phyloP scores from a whole-genome alignment of 805 yeast genomes.

The Teunomyces panamensis region DNA sequence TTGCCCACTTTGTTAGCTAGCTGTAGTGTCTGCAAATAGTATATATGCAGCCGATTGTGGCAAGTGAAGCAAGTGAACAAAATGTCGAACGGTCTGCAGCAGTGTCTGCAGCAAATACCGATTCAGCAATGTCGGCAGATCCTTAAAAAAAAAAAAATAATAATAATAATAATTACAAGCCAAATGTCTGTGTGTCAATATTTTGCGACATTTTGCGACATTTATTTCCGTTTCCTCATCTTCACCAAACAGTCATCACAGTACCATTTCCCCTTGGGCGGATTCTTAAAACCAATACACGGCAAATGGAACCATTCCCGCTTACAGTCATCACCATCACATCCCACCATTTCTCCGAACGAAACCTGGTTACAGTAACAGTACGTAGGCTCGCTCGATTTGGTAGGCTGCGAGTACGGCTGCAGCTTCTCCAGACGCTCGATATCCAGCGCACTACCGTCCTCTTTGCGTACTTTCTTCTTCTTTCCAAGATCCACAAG shows the following conservation, averaged over 20 bases:
- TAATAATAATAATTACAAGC: too few species aligned
- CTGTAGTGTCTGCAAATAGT: too few species aligned
- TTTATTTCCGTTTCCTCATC: constrained; percentile 23
- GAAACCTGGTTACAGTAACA: constrained; percentile 97
- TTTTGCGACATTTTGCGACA: too few species aligned
- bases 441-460: constrained; percentile 10
- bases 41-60: too few species aligned
- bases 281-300: constrained; percentile 80
- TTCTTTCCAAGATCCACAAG: constrained; percentile 6
- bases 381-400: constrained; percentile 67
- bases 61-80: too few species aligned
- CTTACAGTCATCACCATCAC: constrained; percentile 91
- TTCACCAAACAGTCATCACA: constrained; percentile 42
- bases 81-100: too few species aligned
- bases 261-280: constrained; percentile 65
- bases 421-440: background rate
- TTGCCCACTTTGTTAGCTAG: too few species aligned
- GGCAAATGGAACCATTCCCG: constrained; percentile 96
- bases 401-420: background rate
- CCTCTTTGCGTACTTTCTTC: constrained; percentile 16
- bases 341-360: constrained; percentile 98
- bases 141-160: too few species aligned
- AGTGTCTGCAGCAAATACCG: too few species aligned
- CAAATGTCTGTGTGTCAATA: background rate
- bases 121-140: too few species aligned